These are phyloP conservation scores for Dothideomycetes sp. DNA, from an alignment of 2,329 filamentous ascomycete species.

Conservation along the genomic window DNA sequence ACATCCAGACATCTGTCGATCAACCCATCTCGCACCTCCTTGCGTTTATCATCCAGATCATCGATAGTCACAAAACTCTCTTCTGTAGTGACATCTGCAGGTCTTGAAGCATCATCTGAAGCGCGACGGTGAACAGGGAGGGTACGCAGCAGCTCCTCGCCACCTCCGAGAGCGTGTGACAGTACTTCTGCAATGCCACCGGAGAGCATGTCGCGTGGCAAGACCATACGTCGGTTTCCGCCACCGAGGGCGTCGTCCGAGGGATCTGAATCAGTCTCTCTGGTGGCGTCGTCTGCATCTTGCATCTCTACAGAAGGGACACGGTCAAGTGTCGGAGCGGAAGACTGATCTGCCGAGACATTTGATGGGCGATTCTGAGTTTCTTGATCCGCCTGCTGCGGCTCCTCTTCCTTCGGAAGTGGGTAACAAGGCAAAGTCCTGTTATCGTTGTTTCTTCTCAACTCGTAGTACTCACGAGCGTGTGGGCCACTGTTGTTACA, in stretches of 20 bases:
- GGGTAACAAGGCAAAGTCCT: slow-evolving; percentile 22
- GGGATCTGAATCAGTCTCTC: slow-evolving; percentile 12
- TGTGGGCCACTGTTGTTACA: slow-evolving; percentile 56
- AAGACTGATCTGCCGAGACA: neutral
- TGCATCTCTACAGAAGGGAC: slow-evolving; percentile 31
- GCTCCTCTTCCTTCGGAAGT: slow-evolving; percentile 20
- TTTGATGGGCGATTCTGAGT: neutral
- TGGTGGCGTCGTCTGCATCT: slow-evolving; percentile 21
- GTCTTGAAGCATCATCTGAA: slow-evolving; percentile 5
- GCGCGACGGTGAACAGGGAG: slow-evolving; percentile 6
- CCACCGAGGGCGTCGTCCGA: slow-evolving; percentile 1
- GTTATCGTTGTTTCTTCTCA: slow-evolving; percentile 19
- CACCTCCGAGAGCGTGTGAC: slow-evolving; percentile 7
- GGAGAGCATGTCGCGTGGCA: slow-evolving; percentile 7
- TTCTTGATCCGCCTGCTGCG: slow-evolving; percentile 5
- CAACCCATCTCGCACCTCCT: slow-evolving; percentile 62
- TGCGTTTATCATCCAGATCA: slow-evolving; percentile 67
- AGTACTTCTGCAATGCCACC: slow-evolving; percentile 10
- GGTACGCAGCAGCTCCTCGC: slow-evolving; percentile 6
- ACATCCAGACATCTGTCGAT: slow-evolving; percentile 88
- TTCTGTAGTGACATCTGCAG: slow-evolving; percentile 20
- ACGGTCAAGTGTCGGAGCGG: slow-evolving; percentile 1
- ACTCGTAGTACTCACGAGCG: slow-evolving; percentile 66
- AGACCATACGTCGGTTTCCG: slow-evolving; percentile 6
- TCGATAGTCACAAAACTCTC: slow-evolving; percentile 54